Base-by-base conservation (phyloP, 148 eudicot species). In the Chenopodium album region DNA sequence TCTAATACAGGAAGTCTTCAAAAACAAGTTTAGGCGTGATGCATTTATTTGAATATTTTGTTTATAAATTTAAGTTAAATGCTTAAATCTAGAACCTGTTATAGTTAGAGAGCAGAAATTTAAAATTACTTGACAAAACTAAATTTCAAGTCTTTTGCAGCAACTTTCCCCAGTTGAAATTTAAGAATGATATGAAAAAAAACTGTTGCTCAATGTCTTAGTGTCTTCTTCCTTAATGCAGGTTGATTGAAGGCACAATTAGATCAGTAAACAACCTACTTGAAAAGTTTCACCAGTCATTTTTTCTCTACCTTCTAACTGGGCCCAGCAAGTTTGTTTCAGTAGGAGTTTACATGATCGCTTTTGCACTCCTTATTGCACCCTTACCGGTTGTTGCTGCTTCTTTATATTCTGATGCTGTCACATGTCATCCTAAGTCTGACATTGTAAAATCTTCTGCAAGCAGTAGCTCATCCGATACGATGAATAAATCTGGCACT, bases 231-330 rank as follows among this genome's bases (percentile, higher is more conserved):
- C 81, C 78, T 69, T 41, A 54, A 67, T 86, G 87, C 95, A 96
- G 99, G 88, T 89, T 96, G 88, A 82, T 94, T 78, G 99, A 94
- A 90, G 94, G 97, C 73, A 87, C 91, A 29, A 83, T 94, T 73
- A 87, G 97, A 69, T 92, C 98, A 31, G 94, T 94, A 22, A 96
- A 94, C 89, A 96, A 96, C 85, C 93, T 96, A 76, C 98, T 96
- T 2, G 99, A 96, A 86, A 96, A 96, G 85, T 94, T 96, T 87
- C 99, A 96, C 88, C 98, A 94, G 81, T 96, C 99, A 81, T 96
- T 94, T 79, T 96, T 96, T 71, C 92, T 94, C 46, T 96, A 96
- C 86, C 92, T 96, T 68, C 81, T 96, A 79, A 91, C 98, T 19
- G 92, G 92, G 4, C 89, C 99, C 48, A 92, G 87, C 87, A 94